Conservation (phyloP, 257 asterid species). For the Catharanthus roseus region DNA sequence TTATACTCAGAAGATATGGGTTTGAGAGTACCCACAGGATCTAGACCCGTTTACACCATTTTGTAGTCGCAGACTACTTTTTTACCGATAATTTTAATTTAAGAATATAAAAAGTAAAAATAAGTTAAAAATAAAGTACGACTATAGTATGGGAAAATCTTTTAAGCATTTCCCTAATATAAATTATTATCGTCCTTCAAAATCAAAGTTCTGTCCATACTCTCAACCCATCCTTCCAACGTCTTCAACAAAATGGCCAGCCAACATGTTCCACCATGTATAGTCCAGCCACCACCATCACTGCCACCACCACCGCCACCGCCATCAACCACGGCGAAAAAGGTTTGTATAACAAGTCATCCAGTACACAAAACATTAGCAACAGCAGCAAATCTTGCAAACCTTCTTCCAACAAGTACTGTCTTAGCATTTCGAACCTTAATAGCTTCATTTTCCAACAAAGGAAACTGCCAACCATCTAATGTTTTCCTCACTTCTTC, state of each 20-base stretch:
- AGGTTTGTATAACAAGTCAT: background rate
- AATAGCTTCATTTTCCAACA: slow-evolving; percentile 49
- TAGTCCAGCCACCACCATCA: background rate
- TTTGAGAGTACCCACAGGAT: no score
- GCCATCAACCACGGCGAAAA: background rate
- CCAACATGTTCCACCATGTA: background rate
- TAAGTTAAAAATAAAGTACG: no score
- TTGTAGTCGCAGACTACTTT: no score
- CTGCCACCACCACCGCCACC: background rate
- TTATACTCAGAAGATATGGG: no score
- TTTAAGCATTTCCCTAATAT: no score
- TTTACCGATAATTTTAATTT: no score
- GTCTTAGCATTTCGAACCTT: slow-evolving; percentile 56
- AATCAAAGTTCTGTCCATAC: background rate
- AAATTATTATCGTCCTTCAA: no score
- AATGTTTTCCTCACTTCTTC: slow-evolving; percentile 34
- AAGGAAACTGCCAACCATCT: slow-evolving; percentile 37
- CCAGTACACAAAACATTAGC: slow-evolving; percentile 44
- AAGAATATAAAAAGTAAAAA: no score
- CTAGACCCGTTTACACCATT: no score
- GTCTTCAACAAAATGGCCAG: background rate
- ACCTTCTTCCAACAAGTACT: slow-evolving; percentile 71
- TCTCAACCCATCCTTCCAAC: background rate
- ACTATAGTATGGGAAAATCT: no score
- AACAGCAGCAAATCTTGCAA: slow-evolving; percentile 51